Conservation (phyloP, 1,284 basidiomycete genomes). For the Bondarzewia mesenterica region DNA sequence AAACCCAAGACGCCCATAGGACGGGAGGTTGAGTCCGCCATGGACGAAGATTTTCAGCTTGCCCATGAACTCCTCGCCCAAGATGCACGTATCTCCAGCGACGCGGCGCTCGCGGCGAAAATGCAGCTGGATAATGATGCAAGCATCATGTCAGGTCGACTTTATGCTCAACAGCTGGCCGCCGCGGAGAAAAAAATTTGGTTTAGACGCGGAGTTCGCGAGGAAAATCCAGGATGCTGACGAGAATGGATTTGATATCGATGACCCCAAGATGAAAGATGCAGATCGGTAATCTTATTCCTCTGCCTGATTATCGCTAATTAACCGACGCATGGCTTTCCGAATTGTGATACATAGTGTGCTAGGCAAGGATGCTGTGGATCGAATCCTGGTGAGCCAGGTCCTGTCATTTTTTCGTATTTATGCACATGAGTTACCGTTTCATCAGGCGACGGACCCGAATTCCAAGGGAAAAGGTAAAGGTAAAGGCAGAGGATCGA, state of each 20-base stretch:
- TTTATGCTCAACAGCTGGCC: slow-evolving; percentile 29
- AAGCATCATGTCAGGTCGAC: slow-evolving; percentile 18
- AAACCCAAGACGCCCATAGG: slow-evolving; percentile 16
- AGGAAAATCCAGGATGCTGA: slow-evolving; percentile 25
- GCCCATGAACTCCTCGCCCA: slow-evolving; percentile 23
- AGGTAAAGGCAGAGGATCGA: slow-evolving; percentile 1
- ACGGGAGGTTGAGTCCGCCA: slow-evolving; percentile 3
- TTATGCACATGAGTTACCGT: too few species aligned
- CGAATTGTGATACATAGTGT: background rate
- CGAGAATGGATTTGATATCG: slow-evolving; percentile 20
- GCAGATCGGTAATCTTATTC: slow-evolving; percentile 1
- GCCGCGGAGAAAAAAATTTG: slow-evolving; percentile 31
- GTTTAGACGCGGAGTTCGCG: slow-evolving; percentile 31
- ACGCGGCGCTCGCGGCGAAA: slow-evolving; percentile 26
- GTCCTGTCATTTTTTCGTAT: too few species aligned
- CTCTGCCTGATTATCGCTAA: background rate
- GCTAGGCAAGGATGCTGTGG: background rate
- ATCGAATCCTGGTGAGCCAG: too few species aligned
- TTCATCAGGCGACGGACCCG: slow-evolving; percentile 24
- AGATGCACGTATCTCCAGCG: slow-evolving; percentile 23
- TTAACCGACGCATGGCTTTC: too few species aligned
- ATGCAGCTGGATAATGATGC: slow-evolving; percentile 23
- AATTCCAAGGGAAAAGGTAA: slow-evolving; percentile 30
- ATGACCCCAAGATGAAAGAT: slow-evolving; percentile 20
- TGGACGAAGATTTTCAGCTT: slow-evolving; percentile 19